Evolutionary conservation across 345 rosid species (phyloP).

Genomic region (Kandelia obovata): DNA sequence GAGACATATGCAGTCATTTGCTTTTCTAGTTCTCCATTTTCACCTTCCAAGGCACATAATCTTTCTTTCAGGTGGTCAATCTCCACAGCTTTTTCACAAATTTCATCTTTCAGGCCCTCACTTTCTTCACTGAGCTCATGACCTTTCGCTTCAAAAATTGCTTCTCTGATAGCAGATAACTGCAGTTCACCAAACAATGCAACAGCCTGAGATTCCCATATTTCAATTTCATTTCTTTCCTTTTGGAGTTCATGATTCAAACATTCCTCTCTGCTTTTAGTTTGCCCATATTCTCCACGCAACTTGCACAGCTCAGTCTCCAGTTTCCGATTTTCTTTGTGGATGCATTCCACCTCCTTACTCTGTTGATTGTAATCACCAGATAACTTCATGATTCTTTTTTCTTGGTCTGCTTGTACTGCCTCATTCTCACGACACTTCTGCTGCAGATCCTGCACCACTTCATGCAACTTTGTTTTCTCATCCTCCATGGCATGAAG

Average conservation of each 20-base stretch:
- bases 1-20: constrained; percentile 50
- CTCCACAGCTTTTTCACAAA: constrained; percentile 41
- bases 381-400: constrained; percentile 47
- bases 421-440: constrained; percentile 52
- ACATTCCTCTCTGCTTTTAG: constrained; percentile 45
- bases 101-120: constrained; percentile 35
- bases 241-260: constrained; percentile 48
- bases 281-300: constrained; percentile 42
- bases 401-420: constrained; percentile 45
- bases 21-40: constrained; percentile 50
- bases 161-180: constrained; percentile 47
- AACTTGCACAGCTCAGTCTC: constrained; percentile 44
- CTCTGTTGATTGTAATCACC: constrained; percentile 45
- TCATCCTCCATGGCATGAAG: constrained; percentile 36
- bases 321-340: constrained; percentile 43
- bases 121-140: constrained; percentile 48
- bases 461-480: constrained; percentile 37
- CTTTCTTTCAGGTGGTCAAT: constrained; percentile 57
- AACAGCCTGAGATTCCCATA: constrained; percentile 59
- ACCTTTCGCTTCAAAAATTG: constrained; percentile 53
- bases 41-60: constrained; percentile 49
- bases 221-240: constrained; percentile 41
- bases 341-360: constrained; percentile 38
- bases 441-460: constrained; percentile 51
- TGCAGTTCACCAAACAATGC: constrained; percentile 52